These are phyloP conservation scores for Salix udensis DNA, from an alignment of 345 rosid species.

Conservation along the genomic window DNA sequence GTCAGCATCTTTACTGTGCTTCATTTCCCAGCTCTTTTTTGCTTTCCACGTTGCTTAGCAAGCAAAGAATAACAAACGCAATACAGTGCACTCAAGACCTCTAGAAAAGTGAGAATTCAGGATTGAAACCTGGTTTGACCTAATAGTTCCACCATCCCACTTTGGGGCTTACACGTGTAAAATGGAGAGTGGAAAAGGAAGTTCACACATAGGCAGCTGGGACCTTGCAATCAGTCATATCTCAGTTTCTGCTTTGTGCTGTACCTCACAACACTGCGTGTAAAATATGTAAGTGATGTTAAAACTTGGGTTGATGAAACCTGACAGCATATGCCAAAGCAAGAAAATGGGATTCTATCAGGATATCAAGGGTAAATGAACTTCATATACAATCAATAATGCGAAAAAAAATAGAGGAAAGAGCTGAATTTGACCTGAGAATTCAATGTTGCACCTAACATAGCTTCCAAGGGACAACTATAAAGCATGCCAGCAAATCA, in stretches of 20 bases:
- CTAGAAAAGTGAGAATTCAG: neutral
- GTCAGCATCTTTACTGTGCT: constrained; percentile 33
- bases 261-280: constrained; percentile 4
- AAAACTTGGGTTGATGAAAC: neutral
- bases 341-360: constrained; percentile 5
- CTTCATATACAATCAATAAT: neutral
- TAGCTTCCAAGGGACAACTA: constrained; percentile 25
- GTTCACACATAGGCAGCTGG: constrained; percentile 22
- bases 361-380: neutral
- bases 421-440: constrained; percentile 18
- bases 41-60: constrained; percentile 34
- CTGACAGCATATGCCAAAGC: neutral
- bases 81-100: constrained; percentile 3
- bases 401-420: neutral
- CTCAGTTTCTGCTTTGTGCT: constrained; percentile 7
- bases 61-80: constrained; percentile 26
- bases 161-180: constrained; percentile 14
- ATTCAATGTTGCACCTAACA: constrained; percentile 51
- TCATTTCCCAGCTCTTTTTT: constrained; percentile 9
- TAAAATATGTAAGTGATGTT: neutral
- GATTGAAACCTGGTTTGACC: constrained; percentile 11
- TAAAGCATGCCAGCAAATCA: constrained; percentile 17
- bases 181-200: constrained; percentile 5
- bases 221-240: constrained; percentile 33
- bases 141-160: constrained; percentile 12